Percentiles rank a stretch among this genome's conserved stretches.
Conservation (phyloP, 257 asterid species). For the Solanum appendiculatum region DNA sequence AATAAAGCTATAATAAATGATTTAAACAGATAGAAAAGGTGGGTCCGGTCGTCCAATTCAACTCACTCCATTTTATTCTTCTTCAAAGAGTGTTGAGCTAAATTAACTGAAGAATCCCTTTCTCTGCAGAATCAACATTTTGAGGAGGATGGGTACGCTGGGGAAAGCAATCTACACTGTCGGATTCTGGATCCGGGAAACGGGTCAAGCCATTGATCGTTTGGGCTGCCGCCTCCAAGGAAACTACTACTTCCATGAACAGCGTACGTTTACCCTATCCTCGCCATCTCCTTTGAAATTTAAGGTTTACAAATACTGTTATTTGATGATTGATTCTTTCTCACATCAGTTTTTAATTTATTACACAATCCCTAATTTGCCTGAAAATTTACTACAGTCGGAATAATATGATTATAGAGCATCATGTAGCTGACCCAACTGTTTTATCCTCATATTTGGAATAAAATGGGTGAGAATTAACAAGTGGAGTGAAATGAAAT, state of each 20-base stretch:
- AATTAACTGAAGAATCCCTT: neutral
- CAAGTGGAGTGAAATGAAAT: neutral
- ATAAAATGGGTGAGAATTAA: neutral
- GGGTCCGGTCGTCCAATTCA: neutral
- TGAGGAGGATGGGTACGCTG: constrained; percentile 45
- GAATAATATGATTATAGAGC: neutral
- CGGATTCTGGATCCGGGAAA: constrained; percentile 95
- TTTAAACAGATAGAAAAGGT: neutral
- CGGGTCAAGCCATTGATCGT: constrained; percentile 99
- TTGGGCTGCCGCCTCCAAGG: constrained; percentile 98
- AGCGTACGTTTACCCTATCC: constrained; percentile 25
- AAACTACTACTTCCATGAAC: constrained; percentile 71
- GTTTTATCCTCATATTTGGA: neutral
- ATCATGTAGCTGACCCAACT: neutral
- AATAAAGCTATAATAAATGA: neutral
- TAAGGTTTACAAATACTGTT: neutral
- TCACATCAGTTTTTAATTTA: neutral
- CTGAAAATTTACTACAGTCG: neutral
- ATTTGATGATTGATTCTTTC: neutral
- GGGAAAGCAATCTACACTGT: constrained; percentile 84
- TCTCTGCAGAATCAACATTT: neutral
- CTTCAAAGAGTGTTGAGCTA: neutral
- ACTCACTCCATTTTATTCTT: neutral
- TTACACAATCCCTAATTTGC: neutral
- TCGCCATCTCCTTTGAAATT: neutral